Evolutionary conservation across 345 rosid genomes (phyloP).

Genomic region (Eucalyptus melliodora): DNA sequence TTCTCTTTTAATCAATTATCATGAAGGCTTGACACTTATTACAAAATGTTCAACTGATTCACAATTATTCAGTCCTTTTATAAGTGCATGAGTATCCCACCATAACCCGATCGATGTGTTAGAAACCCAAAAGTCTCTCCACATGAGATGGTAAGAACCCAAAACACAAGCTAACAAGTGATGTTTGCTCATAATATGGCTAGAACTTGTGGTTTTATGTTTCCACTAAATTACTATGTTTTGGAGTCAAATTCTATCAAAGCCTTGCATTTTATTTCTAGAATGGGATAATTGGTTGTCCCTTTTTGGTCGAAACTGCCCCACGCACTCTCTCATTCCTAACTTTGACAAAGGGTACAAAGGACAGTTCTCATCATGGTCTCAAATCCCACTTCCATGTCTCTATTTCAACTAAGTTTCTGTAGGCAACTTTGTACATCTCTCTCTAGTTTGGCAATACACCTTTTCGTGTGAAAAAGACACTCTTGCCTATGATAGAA

Average conservation of each 20-base stretch:
- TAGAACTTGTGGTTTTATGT: neutral
- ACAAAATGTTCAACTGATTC: neutral
- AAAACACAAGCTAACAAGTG: neutral
- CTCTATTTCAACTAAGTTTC: neutral
- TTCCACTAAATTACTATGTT: neutral
- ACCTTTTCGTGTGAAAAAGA: neutral
- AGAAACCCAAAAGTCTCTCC: neutral
- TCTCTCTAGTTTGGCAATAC: neutral
- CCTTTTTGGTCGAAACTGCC: neutral
- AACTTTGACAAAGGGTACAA: neutral
- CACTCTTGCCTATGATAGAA: neutral
- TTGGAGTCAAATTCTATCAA: neutral
- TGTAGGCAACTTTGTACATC: neutral
- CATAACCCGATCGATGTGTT: accelerated
- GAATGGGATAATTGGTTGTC: neutral
- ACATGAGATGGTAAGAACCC: neutral
- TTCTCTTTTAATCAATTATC: neutral
- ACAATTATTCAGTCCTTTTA: neutral
- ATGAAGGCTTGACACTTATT: neutral
- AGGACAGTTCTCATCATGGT: neutral
- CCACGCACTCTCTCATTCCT: neutral
- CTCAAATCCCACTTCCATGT: neutral
- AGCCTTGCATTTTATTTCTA: neutral
- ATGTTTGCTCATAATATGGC: neutral
- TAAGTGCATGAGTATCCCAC: neutral